Conservation (phyloP, 495 filamentous ascomycete genomes). For the Hypomontagnella submonticulosa region DNA sequence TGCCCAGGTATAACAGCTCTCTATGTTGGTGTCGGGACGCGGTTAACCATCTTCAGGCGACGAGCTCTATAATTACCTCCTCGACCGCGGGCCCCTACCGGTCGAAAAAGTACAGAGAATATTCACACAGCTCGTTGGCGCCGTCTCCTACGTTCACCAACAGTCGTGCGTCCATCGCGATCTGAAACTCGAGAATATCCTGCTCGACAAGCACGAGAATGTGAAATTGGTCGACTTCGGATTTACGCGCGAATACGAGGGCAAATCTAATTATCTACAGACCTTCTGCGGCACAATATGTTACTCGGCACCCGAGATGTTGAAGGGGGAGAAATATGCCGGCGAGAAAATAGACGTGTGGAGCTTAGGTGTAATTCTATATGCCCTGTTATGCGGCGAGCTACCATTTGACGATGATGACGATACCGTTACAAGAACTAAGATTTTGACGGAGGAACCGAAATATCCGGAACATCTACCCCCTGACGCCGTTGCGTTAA, state of each 20-base stretch:
- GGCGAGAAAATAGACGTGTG: slow-evolving; percentile 98
- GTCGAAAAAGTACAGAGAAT: slow-evolving; percentile 93
- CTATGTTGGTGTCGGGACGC: neutral
- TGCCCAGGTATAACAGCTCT: slow-evolving; percentile 77
- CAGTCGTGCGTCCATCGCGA: slow-evolving; percentile 97
- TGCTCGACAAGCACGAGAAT: slow-evolving; percentile 96
- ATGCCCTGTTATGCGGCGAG: slow-evolving; percentile 90
- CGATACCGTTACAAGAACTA: slow-evolving; percentile 82
- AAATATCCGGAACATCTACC: slow-evolving; percentile 84
- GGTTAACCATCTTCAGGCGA: slow-evolving; percentile 71
- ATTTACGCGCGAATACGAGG: slow-evolving; percentile 97
- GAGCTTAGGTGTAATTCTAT: slow-evolving; percentile 97
- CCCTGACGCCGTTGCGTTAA: slow-evolving; percentile 77
- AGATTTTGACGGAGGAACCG: slow-evolving; percentile 86
- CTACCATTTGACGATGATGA: slow-evolving; percentile 96
- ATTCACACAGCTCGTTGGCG: slow-evolving; percentile 95
- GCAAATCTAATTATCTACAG: slow-evolving; percentile 92
- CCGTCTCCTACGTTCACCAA: slow-evolving; percentile 94
- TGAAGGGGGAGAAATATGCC: slow-evolving; percentile 97
- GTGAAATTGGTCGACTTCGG: slow-evolving; percentile 99
- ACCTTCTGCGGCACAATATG: slow-evolving; percentile 98
- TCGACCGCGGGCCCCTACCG: slow-evolving; percentile 84
- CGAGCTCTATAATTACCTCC: slow-evolving; percentile 95
- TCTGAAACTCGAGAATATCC: slow-evolving; percentile 95
- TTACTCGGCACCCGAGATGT: slow-evolving; percentile 98